Base-by-base conservation (phyloP, 139 green algal genomes). In the Deuterostichococcus epilithicus region DNA sequence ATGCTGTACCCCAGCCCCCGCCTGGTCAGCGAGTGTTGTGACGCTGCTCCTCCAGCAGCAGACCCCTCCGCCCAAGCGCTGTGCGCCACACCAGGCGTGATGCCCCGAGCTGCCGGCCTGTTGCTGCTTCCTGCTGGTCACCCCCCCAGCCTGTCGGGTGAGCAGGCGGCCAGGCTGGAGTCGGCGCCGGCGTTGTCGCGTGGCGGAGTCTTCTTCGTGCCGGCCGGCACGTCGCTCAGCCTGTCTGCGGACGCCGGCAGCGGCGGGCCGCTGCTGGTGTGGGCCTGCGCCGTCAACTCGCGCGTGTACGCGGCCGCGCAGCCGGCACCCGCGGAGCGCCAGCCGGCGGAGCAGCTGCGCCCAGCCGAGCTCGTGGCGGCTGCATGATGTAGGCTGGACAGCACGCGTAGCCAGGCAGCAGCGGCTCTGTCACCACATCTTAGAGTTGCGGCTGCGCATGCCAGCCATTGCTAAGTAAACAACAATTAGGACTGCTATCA, bases 191-290 rank as follows among this genome's bases (percentile, higher is more conserved):
- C 22, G 15, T 23, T 82, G 25, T 35, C 60, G 8, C 73, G 68
- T 35, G 84, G 84, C 44, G 80, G 70, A 63, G 73, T 92, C 3
- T 68, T 86, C 39, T 90, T 92, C 67, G 63, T 92, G 70, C 78
- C 88, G 3, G 78, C 82, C 2, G 71, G 60, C 22, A 85, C 85
- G 10, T n/a, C 73, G 35, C 30, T 92, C 52, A 63, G 63, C 13
- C 70, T 88, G 25, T 28, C 67, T 33, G 72, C 78, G 22, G 72
- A 63, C 28, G 52, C 52, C 20, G 10, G 13, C 5, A 28, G 3
- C 13, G 18, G 52, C 13, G 18, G 18, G 18, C 8, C 28, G 52
- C 52, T 63, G 52, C 18, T 63, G 52, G 20, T 63, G 52, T 63
- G 52, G 52, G 20, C 18, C 52, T 63, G 52, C 20, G 52, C 52